Evolutionary conservation across 192 early-diverging fungal genomes (phyloP).

Genomic region (Oehlia diaphana): DNA sequence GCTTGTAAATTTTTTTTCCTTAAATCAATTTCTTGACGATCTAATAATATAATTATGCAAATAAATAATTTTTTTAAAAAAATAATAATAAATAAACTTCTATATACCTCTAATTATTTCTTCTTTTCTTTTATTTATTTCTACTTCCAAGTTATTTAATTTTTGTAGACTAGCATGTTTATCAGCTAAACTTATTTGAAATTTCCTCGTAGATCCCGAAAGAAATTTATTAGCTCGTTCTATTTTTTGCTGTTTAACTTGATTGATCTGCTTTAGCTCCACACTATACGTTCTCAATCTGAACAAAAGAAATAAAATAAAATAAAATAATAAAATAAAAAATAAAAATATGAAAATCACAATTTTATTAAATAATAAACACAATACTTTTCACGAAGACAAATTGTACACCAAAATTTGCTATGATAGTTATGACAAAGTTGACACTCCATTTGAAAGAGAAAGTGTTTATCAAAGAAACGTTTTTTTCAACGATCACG

Average conservation of each 20-base stretch:
- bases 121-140: conserved; percentile 14
- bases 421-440: conserved; percentile 25
- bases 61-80: background rate
- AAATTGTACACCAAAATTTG: conserved; percentile 25
- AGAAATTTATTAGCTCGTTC: conserved; percentile 15
- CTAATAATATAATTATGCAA: background rate
- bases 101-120: conserved; percentile 19
- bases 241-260: conserved; percentile 18
- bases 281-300: conserved; percentile 1
- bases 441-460: conserved; percentile 24
- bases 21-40: conserved; percentile 27
- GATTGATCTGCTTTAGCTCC: conserved; percentile 12
- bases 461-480: background rate
- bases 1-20: conserved; percentile 20
- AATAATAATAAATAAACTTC: background rate
- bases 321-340: too few species aligned
- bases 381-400: conserved; percentile 22
- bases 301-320: too few species aligned
- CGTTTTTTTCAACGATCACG: too few species aligned
- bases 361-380: too few species aligned
- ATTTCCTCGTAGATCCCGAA: background rate
- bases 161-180: conserved; percentile 22
- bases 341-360: background rate
- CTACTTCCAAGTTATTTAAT: conserved; percentile 8
- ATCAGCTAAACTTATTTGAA: conserved; percentile 12